Evolutionary conservation across 2,329 filamentous ascomycete genomes (phyloP), one percentile per base, ranked within the genome.

Genomic region (Coccinonectria pachysandricola): DNA sequence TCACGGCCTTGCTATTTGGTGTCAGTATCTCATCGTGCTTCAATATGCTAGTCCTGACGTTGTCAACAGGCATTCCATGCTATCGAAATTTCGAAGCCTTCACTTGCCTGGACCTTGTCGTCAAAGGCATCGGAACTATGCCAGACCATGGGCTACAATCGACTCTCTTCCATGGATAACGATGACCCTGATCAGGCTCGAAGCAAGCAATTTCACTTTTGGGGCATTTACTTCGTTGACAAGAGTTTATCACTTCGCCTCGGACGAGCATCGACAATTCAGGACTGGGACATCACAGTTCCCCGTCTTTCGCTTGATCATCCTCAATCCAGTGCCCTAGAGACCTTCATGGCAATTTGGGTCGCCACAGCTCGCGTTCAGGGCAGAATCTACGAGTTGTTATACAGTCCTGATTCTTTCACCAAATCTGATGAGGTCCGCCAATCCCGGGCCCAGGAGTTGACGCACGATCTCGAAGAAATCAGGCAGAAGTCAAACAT

Each of bases 201-300:
- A n/a, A 30, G 35, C 37, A 48, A 48, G 17, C 30, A 36, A 9
- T 42, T 57, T 2, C 41, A 75, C 7, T 77, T 77, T 40, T 77
- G 71, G 72, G 59, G 54, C 19, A 49, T 67, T 0, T 76, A 75
- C 36, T 60, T 65, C 23, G 49, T 74, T 10, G 65, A 75, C 33
- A 72, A 68, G 32, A 60, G 60, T 11, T 50, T 75, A 11, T 66
- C 68, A 0, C 56, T 76, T 3, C 60, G 68, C 3, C 50, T 75
- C 4, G 71, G 71, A 0, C 60, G 57, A 10, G 53, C 67, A 0
- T 64, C 68, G 1, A 59, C 59, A 4, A 60, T 75, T 3, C 68
- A 67, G 21, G 67, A 73, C 37, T 73, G 65, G 47, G 71, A 75
- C 32, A 66, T 75, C 30, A 67, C 49, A 10, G 46, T 54, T 5